These are phyloP conservation scores for Phytophthora fragariae DNA, from an alignment of 352 stramenopile genomes.

Conservation along the genomic window DNA sequence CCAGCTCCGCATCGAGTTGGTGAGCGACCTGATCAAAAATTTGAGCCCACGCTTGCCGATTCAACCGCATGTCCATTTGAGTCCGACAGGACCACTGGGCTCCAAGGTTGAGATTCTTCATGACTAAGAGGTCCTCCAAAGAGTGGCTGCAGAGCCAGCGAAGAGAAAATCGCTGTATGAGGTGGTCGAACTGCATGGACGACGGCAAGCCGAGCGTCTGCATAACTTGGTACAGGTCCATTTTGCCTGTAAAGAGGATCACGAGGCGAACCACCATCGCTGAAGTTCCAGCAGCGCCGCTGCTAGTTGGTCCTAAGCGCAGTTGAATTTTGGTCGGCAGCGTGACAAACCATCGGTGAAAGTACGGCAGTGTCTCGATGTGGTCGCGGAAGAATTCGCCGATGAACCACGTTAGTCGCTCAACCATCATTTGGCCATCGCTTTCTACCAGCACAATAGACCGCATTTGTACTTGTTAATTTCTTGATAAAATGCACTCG, in stretches of 20 bases:
- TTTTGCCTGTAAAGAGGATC: constrained; percentile 63
- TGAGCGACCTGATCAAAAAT: constrained; percentile 55
- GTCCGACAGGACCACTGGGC: constrained; percentile 60
- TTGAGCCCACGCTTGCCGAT: constrained; percentile 60
- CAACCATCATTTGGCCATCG: constrained; percentile 50
- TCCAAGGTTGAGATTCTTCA: constrained; percentile 61
- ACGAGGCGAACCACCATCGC: constrained; percentile 65
- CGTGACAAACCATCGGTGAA: constrained; percentile 74
- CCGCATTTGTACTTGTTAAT: not conserved
- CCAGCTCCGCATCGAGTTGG: constrained; percentile 48
- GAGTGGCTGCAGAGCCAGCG: constrained; percentile 59
- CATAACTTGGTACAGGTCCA: constrained; percentile 76
- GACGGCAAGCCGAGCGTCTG: constrained; percentile 54
- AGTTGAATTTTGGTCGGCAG: constrained; percentile 62
- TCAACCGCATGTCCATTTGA: constrained; percentile 64
- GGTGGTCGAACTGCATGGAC: constrained; percentile 70
- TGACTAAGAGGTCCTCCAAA: constrained; percentile 66
- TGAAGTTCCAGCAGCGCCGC: constrained; percentile 16
- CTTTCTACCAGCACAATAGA: constrained; percentile 39
- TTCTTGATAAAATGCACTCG: not conserved
- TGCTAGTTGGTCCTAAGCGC: constrained; percentile 35
- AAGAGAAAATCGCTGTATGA: constrained; percentile 57
- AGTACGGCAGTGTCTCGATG: constrained; percentile 62
- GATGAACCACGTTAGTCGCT: constrained; percentile 64
- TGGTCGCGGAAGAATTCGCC: constrained; percentile 65